Evolutionary conservation across 73 alveolate species (phyloP).

Genomic region (Breviolum minutum): DNA sequence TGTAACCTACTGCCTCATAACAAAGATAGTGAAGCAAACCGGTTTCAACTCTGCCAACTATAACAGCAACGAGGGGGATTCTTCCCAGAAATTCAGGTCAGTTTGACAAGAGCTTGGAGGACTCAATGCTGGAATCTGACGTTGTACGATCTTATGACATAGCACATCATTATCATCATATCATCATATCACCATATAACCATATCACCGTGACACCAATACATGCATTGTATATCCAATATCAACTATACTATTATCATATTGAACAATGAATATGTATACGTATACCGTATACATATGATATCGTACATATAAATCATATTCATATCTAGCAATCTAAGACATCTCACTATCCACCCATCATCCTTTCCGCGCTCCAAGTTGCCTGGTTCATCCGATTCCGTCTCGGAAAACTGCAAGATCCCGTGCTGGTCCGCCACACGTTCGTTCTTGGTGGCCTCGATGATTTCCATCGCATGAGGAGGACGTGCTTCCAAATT

Average conservation of each 20-base stretch:
- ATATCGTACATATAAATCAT: background rate
- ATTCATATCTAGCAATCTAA: background rate
- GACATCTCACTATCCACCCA: background rate
- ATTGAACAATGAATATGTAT: background rate
- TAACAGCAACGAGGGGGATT: too few species aligned
- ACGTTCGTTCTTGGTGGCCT: background rate
- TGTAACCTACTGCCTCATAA: too few species aligned
- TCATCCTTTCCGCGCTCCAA: background rate
- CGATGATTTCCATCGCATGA: background rate
- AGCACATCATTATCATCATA: too few species aligned
- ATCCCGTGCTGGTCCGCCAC: background rate
- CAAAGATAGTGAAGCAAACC: too few species aligned
- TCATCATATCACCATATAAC: too few species aligned
- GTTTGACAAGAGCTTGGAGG: too few species aligned
- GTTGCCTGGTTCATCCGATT: conserved; percentile 1
- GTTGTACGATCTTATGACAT: too few species aligned
- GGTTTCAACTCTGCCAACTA: too few species aligned
- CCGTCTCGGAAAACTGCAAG: conserved; percentile 14
- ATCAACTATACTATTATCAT: background rate
- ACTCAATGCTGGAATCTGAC: too few species aligned
- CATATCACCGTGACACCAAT: too few species aligned
- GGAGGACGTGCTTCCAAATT: conserved; percentile 54
- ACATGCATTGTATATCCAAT: too few species aligned
- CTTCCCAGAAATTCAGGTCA: too few species aligned
- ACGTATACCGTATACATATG: background rate